Percentiles rank a stretch among this genome's conserved stretches.
These are phyloP conservation scores for Trichoderma lentiforme DNA, from an alignment of 2,329 filamentous ascomycete species.

Conservation along the genomic window DNA sequence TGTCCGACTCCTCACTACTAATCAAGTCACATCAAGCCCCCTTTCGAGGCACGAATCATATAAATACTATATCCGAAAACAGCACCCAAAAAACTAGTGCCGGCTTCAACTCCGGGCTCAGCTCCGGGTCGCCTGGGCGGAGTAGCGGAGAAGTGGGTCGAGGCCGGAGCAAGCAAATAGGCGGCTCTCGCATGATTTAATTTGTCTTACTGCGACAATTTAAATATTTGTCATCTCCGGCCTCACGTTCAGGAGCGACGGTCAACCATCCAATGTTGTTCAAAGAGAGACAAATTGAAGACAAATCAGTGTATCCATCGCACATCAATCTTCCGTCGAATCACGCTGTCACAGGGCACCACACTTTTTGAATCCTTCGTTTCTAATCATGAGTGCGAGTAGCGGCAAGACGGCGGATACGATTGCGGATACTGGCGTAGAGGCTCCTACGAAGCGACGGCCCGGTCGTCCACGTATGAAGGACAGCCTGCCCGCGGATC, in stretches of 20 bases:
- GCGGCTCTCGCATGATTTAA: slow-evolving; percentile 1
- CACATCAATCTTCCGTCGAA: background rate
- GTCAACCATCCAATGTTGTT: background rate
- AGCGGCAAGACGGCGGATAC: background rate
- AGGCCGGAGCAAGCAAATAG: background rate
- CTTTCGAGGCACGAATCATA: background rate
- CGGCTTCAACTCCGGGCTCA: background rate
- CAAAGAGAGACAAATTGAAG: background rate
- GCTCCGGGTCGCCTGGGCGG: background rate
- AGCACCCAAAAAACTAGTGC: background rate
- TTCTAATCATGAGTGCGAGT: background rate
- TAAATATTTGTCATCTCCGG: slow-evolving; percentile 6
- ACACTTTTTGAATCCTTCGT: background rate
- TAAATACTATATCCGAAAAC: background rate
- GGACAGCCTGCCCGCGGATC: slow-evolving; percentile 4
- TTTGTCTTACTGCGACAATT: slow-evolving; percentile 7
- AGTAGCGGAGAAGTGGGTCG: slow-evolving; percentile 3
- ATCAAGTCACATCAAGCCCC: background rate
- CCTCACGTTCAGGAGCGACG: background rate
- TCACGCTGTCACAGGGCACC: background rate
- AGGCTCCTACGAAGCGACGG: background rate
- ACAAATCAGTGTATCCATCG: background rate
- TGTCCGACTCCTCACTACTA: background rate
- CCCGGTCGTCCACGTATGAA: slow-evolving; percentile 17
- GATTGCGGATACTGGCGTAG: background rate